These are phyloP conservation scores for Tulasnella sp. DNA, from an alignment of 768 basidiomycete genomes.

Conservation along the genomic window DNA sequence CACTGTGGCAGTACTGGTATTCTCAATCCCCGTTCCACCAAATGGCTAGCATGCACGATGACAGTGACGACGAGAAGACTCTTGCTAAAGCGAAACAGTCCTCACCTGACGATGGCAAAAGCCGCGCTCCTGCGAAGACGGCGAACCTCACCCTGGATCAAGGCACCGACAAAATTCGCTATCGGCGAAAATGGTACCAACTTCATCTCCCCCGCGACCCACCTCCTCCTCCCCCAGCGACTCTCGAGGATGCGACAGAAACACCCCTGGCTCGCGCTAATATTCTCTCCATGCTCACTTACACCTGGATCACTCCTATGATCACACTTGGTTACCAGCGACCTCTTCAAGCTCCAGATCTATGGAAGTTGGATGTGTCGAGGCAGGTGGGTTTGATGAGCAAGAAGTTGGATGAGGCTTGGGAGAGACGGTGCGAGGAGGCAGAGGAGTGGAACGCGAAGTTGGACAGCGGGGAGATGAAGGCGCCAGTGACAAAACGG, in stretches of 20 bases:
- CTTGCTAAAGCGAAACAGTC: no score
- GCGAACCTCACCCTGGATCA: not conserved
- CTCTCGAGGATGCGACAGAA: constrained; percentile 46
- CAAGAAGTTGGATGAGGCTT: constrained; percentile 22
- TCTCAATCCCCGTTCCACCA: no score
- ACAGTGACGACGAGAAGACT: no score
- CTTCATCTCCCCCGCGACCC: constrained; percentile 46
- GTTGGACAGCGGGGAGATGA: constrained; percentile 26
- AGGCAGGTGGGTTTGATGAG: constrained; percentile 36
- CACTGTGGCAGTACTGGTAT: no score
- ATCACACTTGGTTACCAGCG: constrained; percentile 64
- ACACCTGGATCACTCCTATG: constrained; percentile 42
- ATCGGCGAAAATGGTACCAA: constrained; percentile 21
- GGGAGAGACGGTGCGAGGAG: constrained; percentile 21
- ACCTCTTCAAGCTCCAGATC: constrained; percentile 65
- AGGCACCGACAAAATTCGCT: not conserved
- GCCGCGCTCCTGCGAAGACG: no score
- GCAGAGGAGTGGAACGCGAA: constrained; percentile 29
- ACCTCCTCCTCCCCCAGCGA: constrained; percentile 42
- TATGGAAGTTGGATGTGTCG: constrained; percentile 51
- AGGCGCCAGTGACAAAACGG: constrained; percentile 18
- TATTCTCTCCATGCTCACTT: constrained; percentile 27
- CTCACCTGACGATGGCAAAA: no score
- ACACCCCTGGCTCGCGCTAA: constrained; percentile 51
- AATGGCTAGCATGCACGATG: no score